A percentile compares a stretch with the other conserved stretches of the same genome.
Evolutionary conservation across 768 basidiomycete genomes (phyloP).

Genomic region (Amanita exitialis): DNA sequence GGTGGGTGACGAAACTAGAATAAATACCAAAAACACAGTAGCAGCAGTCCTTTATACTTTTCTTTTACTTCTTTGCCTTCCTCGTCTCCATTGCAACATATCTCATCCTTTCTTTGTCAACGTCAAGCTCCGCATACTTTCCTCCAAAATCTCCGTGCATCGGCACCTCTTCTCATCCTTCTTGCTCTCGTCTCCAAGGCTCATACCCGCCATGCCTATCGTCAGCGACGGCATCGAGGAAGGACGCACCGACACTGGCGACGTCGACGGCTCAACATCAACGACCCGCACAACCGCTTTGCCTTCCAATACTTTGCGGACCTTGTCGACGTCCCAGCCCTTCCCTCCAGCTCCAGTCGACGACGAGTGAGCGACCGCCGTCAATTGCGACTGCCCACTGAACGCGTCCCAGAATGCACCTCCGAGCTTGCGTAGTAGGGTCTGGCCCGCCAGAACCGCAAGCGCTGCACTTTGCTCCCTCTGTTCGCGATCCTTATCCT

Average conservation of each 20-base stretch:
- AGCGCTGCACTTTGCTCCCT: conserved; percentile 30
- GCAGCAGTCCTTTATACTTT: background rate
- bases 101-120: conserved; percentile 41
- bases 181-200: conserved; percentile 2
- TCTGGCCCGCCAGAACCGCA: conserved; percentile 73
- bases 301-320: conserved; percentile 72
- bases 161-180: conserved; percentile 17
- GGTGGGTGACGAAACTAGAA: background rate
- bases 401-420: conserved; percentile 87
- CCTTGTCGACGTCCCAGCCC: conserved; percentile 66
- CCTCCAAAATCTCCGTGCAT: conserved; percentile 38
- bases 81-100: background rate
- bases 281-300: conserved; percentile 73
- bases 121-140: conserved; percentile 60
- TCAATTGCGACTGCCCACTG: conserved; percentile 28
- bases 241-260: background rate
- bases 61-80: background rate
- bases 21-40: background rate
- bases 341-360: conserved; percentile 5
- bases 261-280: conserved; percentile 46
- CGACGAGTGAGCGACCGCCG: conserved; percentile 16
- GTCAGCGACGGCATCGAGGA: background rate
- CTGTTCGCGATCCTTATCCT: conserved; percentile 27
- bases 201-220: conserved; percentile 3
- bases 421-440: conserved; percentile 60